Evolutionary conservation across 129 eudicot genomes (phyloP).

Genomic region (Rutidosis leptorrhynchoides): DNA sequence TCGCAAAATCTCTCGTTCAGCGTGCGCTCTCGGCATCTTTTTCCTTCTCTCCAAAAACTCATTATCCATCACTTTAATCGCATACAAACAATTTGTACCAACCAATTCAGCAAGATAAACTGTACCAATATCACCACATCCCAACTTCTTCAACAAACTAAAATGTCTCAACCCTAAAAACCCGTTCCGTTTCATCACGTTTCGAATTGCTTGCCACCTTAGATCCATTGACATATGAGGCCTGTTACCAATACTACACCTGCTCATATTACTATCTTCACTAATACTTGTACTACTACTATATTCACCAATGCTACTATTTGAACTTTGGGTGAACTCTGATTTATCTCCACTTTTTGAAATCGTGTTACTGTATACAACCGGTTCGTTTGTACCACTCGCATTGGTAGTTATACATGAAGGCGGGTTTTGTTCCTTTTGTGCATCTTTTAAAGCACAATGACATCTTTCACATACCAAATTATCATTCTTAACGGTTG

Average conservation of each 20-base stretch:
- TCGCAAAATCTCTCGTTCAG: slow-evolving; percentile 76
- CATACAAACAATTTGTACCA: slow-evolving; percentile 61
- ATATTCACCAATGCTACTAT: slow-evolving; percentile 76
- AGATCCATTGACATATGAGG: slow-evolving; percentile 71
- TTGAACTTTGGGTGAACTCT: slow-evolving; percentile 69
- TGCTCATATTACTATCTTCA: slow-evolving; percentile 75
- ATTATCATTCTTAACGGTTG: slow-evolving; percentile 22
- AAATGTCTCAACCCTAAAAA: slow-evolving; percentile 25
- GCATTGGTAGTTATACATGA: neutral
- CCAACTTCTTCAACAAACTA: slow-evolving; percentile 23
- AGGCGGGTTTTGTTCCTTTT: slow-evolving; percentile 26
- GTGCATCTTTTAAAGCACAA: slow-evolving; percentile 44
- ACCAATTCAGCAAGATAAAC: slow-evolving; percentile 38
- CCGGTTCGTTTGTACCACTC: slow-evolving; percentile 6
- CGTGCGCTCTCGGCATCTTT: slow-evolving; percentile 78
- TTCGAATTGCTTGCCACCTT: slow-evolving; percentile 71
- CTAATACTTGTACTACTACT: slow-evolving; percentile 82
- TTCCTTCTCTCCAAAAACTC: slow-evolving; percentile 75
- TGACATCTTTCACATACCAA: slow-evolving; percentile 69
- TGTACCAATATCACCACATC: slow-evolving; percentile 31
- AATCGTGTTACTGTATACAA: slow-evolving; percentile 25
- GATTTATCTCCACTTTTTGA: slow-evolving; percentile 48
- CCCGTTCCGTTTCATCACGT: slow-evolving; percentile 25
- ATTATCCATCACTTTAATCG: slow-evolving; percentile 86
- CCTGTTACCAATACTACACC: slow-evolving; percentile 37